phyloP scores from a whole-genome alignment of 768 basidiomycete species.

The Macrocybe gigantea region DNA sequence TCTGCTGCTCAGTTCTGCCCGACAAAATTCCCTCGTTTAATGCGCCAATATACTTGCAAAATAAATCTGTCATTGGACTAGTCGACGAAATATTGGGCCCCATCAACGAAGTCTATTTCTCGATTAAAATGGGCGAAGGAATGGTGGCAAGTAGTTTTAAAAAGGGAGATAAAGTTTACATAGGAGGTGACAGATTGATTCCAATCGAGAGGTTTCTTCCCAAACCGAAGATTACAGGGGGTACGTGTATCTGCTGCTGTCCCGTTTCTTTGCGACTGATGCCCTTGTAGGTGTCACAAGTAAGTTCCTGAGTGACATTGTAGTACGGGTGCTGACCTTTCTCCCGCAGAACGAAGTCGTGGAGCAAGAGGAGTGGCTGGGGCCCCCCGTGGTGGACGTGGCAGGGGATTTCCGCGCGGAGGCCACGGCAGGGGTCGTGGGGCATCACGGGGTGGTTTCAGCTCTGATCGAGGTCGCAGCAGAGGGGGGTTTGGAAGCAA shows the following conservation, averaged over 20 bases:
- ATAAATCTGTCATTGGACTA: conserved; percentile 94
- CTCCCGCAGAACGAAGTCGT: conserved; percentile 32
- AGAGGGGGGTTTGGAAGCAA: conserved; percentile 44
- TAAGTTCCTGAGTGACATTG: conserved; percentile 20
- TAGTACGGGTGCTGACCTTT: neutral
- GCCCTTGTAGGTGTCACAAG: conserved; percentile 39
- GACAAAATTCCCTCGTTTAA: conserved; percentile 99
- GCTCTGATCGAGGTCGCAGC: conserved; percentile 28
- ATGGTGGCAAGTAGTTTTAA: conserved; percentile 96
- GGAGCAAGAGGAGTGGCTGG: conserved; percentile 28
- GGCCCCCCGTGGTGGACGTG: conserved; percentile 25
- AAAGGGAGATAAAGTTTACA: conserved; percentile 97
- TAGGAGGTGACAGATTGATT: conserved; percentile 93
- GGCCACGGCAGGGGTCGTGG: conserved; percentile 25
- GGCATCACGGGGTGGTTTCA: conserved; percentile 18
- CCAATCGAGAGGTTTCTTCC: conserved; percentile 96
- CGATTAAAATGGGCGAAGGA: conserved; percentile 94
- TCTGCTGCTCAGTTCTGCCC: conserved; percentile 77
- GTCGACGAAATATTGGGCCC: conserved; percentile 99
- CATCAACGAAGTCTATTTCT: conserved; percentile 97
- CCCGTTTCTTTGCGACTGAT: conserved; percentile 3
- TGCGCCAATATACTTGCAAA: conserved; percentile 94
- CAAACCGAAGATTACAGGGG: conserved; percentile 83
- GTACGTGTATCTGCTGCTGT: conserved; percentile 23
- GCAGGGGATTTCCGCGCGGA: conserved; percentile 19